A percentile compares a stretch with the other conserved stretches of the same genome.
These are phyloP conservation scores for Fomitopsis schrenkii DNA, from an alignment of 1,284 basidiomycete genomes.

Conservation along the genomic window DNA sequence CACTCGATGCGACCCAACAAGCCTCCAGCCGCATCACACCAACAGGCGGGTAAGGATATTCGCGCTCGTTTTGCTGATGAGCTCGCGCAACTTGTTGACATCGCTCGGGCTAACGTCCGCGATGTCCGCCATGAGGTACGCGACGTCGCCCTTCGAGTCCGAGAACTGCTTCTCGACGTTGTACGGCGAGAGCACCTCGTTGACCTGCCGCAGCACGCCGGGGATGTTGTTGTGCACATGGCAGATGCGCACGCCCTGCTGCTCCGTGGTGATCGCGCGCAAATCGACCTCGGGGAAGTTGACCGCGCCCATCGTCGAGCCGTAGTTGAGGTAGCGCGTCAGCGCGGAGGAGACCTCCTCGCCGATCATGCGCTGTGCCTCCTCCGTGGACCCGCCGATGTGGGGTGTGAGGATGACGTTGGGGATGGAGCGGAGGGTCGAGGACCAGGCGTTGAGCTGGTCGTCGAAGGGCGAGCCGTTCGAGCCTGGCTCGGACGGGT, in stretches of 20 bases:
- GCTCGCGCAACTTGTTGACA: constrained; percentile 78
- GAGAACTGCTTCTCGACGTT: constrained; percentile 99
- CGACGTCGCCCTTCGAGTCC: constrained; percentile 92
- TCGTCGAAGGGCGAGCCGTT: constrained; percentile 90
- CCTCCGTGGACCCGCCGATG: constrained; percentile 98
- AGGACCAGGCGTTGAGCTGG: constrained; percentile 79
- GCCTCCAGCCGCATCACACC: constrained; percentile 35
- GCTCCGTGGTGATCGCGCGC: constrained; percentile 86
- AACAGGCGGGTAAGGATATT: constrained; percentile 90
- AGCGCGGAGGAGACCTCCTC: constrained; percentile 90
- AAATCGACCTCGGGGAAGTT: constrained; percentile 99
- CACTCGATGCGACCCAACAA: not conserved
- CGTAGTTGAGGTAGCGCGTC: constrained; percentile 89
- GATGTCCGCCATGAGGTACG: constrained; percentile 96
- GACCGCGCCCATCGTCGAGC: constrained; percentile 88
- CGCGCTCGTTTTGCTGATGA: constrained; percentile 77
- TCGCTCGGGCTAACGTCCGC: constrained; percentile 84
- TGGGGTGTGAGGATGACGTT: constrained; percentile 97
- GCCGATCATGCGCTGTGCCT: constrained; percentile 97
- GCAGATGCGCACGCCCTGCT: constrained; percentile 83
- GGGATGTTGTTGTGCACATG: constrained; percentile 98
- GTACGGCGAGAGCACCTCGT: constrained; percentile 89
- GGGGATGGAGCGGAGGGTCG: constrained; percentile 65
- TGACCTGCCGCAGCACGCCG: constrained; percentile 94
- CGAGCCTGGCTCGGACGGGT: constrained; percentile 86